Conservation (phyloP, 495 filamentous ascomycete species). For the Clohesyomyces aquaticus region DNA sequence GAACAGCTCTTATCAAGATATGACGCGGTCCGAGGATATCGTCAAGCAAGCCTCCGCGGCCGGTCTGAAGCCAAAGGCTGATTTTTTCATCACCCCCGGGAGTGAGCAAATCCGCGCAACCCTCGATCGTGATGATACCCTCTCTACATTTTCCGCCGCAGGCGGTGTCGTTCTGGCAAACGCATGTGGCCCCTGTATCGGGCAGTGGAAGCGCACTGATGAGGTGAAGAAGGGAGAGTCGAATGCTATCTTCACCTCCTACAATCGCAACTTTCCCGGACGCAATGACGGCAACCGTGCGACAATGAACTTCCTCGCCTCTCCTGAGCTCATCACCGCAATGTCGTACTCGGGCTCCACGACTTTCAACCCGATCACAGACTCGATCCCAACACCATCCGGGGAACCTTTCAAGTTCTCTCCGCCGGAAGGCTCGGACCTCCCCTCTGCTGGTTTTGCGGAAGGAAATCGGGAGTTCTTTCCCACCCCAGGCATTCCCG, state of each 20-base stretch:
- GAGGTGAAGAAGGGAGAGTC: constrained; percentile 75
- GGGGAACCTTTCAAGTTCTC: constrained; percentile 85
- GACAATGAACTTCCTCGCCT: constrained; percentile 98
- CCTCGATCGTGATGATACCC: constrained; percentile 79
- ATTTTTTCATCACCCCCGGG: constrained; percentile 95
- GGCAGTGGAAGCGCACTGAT: constrained; percentile 94
- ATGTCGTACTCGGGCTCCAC: constrained; percentile 91
- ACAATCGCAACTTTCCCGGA: constrained; percentile 97
- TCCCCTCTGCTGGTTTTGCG: constrained; percentile 79
- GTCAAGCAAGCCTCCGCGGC: constrained; percentile 87
- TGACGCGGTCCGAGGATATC: constrained; percentile 90
- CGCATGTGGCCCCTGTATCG: constrained; percentile 94
- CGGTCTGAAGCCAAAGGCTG: constrained; percentile 82
- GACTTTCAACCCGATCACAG: constrained; percentile 95
- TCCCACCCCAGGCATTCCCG: constrained; percentile 71
- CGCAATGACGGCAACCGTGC: constrained; percentile 94
- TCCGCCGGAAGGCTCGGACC: constrained; percentile 75
- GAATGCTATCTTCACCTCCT: constrained; percentile 97
- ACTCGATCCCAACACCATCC: constrained; percentile 77
- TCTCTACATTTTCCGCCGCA: constrained; percentile 82
- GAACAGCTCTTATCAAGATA: constrained; percentile 97
- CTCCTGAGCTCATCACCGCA: constrained; percentile 93
- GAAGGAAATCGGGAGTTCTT: constrained; percentile 73
- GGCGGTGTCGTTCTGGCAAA: constrained; percentile 92
- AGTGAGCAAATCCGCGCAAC: constrained; percentile 97